Evolutionary conservation across 805 yeast species (phyloP).

Genomic region (Brettanomyces bruxellensis): DNA sequence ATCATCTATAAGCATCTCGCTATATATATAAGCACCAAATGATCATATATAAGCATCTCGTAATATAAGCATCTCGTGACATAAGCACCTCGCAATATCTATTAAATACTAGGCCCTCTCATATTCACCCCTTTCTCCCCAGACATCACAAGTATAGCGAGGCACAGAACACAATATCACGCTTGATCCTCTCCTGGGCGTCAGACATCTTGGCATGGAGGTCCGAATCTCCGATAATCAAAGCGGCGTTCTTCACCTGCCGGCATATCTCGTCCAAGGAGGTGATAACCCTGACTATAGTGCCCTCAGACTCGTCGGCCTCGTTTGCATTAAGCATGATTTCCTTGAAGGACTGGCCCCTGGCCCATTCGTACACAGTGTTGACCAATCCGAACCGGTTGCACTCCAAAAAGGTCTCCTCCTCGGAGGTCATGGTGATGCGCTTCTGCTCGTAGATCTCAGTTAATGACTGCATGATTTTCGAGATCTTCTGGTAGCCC

Average conservation of each 20-base stretch:
- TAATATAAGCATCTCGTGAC: too few relatives aligned
- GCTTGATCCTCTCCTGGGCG: slow-evolving; percentile 90
- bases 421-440: slow-evolving; percentile 74
- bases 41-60: too few relatives aligned
- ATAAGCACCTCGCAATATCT: not conserved
- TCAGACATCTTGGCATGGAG: slow-evolving; percentile 81
- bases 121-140: slow-evolving; percentile 21
- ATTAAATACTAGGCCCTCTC: not conserved
- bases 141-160: slow-evolving; percentile 54
- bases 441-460: slow-evolving; percentile 56
- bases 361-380: slow-evolving; percentile 97
- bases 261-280: slow-evolving; percentile 92
- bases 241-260: slow-evolving; percentile 87
- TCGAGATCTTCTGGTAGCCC: slow-evolving; percentile 59
- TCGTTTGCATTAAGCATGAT: slow-evolving; percentile 85
- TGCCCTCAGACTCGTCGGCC: slow-evolving; percentile 67
- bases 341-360: slow-evolving; percentile 85
- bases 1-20: too few relatives aligned
- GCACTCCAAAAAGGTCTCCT: slow-evolving; percentile 71
- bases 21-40: too few relatives aligned
- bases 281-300: slow-evolving; percentile 92
- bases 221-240: slow-evolving; percentile 89
- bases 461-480: slow-evolving; percentile 57
- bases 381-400: slow-evolving; percentile 86
- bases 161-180: slow-evolving; percentile 97